These are phyloP conservation scores for Acer yangbiense DNA, from an alignment of 345 rosid genomes.

Conservation along the genomic window DNA sequence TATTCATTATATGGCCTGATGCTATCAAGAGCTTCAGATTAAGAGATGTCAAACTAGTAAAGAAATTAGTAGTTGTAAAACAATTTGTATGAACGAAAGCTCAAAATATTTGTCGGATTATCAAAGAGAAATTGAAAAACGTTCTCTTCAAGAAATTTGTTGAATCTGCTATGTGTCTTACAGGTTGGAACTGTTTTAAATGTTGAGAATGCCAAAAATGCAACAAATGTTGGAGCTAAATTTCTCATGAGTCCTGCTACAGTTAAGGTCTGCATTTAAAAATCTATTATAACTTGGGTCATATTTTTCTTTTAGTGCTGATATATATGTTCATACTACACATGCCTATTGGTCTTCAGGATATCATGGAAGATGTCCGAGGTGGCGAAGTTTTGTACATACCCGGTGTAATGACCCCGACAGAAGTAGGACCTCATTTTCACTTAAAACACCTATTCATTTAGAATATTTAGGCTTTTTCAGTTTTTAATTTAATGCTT, in stretches of 20 bases:
- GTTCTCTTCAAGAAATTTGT: not conserved
- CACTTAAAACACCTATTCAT: not conserved
- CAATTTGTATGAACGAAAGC: not conserved
- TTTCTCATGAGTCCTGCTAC: slow-evolving; percentile 65
- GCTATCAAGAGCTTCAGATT: not conserved
- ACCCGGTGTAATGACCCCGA: slow-evolving; percentile 70
- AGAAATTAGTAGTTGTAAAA: not conserved
- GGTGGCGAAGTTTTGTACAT: slow-evolving; percentile 45
- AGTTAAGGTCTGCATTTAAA: slow-evolving; percentile 34
- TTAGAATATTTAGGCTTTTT: not conserved
- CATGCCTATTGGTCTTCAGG: slow-evolving; percentile 34
- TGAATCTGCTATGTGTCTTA: slow-evolving; percentile 6
- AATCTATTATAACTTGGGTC: not conserved
- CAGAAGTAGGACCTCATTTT: slow-evolving; percentile 47
- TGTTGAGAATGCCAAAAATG: slow-evolving; percentile 44
- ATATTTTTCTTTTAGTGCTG: not conserved
- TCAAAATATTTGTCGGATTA: not conserved
- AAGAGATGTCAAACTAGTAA: not conserved
- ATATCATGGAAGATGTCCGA: slow-evolving; percentile 36
- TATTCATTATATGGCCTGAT: not conserved
- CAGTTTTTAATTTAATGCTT: not conserved
- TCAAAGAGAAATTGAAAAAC: not conserved
- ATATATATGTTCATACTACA: not conserved
- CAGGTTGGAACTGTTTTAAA: slow-evolving; percentile 60
- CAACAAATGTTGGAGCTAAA: slow-evolving; percentile 51